Percentiles rank a stretch among this genome's conserved stretches.
Evolutionary conservation across 805 yeast genomes (phyloP).

Genomic region (Komagataella ulmi): DNA sequence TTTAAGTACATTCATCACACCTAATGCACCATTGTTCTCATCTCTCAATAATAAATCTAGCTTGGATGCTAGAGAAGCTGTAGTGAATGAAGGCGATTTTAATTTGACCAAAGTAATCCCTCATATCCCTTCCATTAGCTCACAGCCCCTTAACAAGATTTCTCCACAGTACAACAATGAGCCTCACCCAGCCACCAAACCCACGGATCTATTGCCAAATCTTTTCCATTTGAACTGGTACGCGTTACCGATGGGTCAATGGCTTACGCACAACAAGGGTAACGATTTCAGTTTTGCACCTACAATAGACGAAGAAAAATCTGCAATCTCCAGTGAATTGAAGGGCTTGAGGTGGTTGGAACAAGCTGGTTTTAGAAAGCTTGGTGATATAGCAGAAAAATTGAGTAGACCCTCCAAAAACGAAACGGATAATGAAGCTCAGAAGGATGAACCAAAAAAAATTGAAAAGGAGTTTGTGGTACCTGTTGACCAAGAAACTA

Average conservation of each 20-base stretch:
- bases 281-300: conserved; percentile 53
- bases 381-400: conserved; percentile 9
- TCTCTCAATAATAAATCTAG: conserved; percentile 57
- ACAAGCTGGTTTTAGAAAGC: conserved; percentile 32
- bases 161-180: conserved; percentile 19
- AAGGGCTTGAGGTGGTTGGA: conserved; percentile 41
- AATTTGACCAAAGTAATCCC: conserved; percentile 60
- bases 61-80: conserved; percentile 61
- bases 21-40: conserved; percentile 69
- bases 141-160: conserved; percentile 30
- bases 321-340: conserved; percentile 36
- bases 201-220: conserved; percentile 39
- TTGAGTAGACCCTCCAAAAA: conserved; percentile 6
- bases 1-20: conserved; percentile 39
- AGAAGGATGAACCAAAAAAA: conserved; percentile 1
- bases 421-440: conserved; percentile 5
- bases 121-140: conserved; percentile 17
- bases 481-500: background rate
- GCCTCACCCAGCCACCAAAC: conserved; percentile 13
- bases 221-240: conserved; percentile 54
- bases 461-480: background rate
- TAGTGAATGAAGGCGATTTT: conserved; percentile 49
- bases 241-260: conserved; percentile 47
- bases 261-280: conserved; percentile 39
- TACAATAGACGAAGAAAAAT: conserved; percentile 40